phyloP scores from a whole-genome alignment of 257 asterid genomes.

The Solanum lycopersicoides region DNA sequence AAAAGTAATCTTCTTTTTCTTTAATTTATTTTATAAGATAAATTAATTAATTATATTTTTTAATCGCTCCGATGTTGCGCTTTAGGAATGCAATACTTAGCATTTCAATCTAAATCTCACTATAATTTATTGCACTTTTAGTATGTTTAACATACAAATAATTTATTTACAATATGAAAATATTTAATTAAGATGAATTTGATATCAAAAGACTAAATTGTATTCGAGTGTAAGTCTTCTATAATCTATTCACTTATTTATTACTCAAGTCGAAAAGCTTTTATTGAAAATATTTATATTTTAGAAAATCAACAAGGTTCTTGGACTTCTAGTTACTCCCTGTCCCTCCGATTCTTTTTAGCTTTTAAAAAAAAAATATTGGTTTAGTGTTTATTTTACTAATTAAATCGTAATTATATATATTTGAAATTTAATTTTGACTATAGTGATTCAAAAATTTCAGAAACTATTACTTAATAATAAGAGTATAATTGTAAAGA shows the following conservation, averaged over 20 bases:
- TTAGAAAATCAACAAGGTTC: neutral
- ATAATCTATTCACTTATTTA: neutral
- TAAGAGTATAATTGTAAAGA: neutral
- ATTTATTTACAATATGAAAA: neutral
- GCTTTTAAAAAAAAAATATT: neutral
- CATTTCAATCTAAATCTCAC: neutral
- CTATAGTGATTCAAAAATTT: neutral
- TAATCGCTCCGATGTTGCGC: no score
- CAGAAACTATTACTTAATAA: neutral
- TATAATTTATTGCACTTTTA: neutral
- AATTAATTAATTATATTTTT: no score
- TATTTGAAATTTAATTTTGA: neutral
- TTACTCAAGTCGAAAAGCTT: neutral
- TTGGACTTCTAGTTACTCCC: neutral
- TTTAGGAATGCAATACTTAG: no score
- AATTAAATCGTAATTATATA: neutral
- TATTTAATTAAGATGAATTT: neutral
- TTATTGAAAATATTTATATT: neutral
- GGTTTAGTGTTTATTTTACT: neutral
- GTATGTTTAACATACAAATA: neutral
- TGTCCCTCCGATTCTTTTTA: neutral
- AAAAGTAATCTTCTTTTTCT: neutral
- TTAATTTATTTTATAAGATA: no score
- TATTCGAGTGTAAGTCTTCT: neutral
- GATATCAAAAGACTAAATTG: neutral